Percentiles rank a stretch among this genome's conserved stretches.
Evolutionary conservation across 2,329 filamentous ascomycete genomes (phyloP).

Genomic region (Monilinia fructicola): DNA sequence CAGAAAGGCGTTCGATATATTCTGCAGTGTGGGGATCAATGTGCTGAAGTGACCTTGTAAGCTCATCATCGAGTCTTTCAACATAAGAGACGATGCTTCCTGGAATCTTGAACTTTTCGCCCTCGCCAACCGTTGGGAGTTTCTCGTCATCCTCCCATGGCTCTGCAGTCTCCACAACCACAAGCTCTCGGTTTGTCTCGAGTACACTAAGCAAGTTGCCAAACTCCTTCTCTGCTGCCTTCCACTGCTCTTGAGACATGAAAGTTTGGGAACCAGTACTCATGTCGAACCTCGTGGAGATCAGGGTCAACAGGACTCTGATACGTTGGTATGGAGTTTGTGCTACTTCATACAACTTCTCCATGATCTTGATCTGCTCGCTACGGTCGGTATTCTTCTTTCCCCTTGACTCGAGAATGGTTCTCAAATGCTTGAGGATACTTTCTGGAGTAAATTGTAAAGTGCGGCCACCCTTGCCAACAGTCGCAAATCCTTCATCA

Average conservation of each 20-base stretch:
- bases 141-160: slow-evolving; percentile 99
- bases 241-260: slow-evolving; percentile 97
- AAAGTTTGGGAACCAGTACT: slow-evolving; percentile 74
- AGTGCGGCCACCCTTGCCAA: slow-evolving; percentile 84
- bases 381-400: slow-evolving; percentile 97
- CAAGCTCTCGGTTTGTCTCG: slow-evolving; percentile 73
- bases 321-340: slow-evolving; percentile 91
- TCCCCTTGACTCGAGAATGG: slow-evolving; percentile 91
- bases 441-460: slow-evolving; percentile 94
- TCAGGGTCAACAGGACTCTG: slow-evolving; percentile 83
- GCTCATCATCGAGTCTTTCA: slow-evolving; percentile 94
- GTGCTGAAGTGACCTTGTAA: slow-evolving; percentile 92
- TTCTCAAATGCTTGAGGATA: slow-evolving; percentile 93
- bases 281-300: slow-evolving; percentile 93
- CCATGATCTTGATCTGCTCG: slow-evolving; percentile 97
- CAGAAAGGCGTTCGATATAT: slow-evolving; percentile 92
- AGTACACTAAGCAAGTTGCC: slow-evolving; percentile 74
- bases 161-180: slow-evolving; percentile 88
- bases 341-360: slow-evolving; percentile 89
- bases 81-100: slow-evolving; percentile 93
- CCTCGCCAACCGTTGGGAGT: slow-evolving; percentile 68
- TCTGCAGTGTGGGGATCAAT: slow-evolving; percentile 98
- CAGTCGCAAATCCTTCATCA: slow-evolving; percentile 84
- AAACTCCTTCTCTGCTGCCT: slow-evolving; percentile 86
- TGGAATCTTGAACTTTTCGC: slow-evolving; percentile 83